Base-by-base conservation (phyloP, 805 yeast species). In the Ogataea polymorpha region DNA sequence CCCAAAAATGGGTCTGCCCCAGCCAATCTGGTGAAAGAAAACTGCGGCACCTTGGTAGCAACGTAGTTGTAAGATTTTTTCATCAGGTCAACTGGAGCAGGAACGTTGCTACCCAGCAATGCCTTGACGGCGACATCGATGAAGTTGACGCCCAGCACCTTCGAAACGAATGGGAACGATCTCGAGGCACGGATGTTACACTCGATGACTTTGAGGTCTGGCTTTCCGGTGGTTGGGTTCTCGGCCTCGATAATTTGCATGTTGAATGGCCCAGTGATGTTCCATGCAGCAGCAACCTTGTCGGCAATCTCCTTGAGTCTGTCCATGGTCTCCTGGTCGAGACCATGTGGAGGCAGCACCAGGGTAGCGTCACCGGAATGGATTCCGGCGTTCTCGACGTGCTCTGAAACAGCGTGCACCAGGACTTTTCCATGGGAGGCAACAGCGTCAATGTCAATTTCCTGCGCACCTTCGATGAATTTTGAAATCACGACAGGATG, bases 1-100 rank as follows among this genome's bases (percentile, higher is more conserved):
- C 99, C 99, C 61, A 93, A 75, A 76, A 86, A 90, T 50, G 99
- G 99, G 67, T 93, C 99, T 37, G 99, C 99, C 53, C 99, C 99
- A 14, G 98, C 97, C 59, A 93, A 75, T 72, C 99, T 82, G 28
- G 98, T 90, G 74, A 93, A 93, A 6, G 98, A 91, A 69, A 93
- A 93, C 71, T 93, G 99, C 35, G 99, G 99, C 41, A 91, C 97
- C 71, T 93, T 93, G 41, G 95, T 86, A 37, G 98, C 98, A 61
- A 91, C 98, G 59, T 88, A 86, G 54, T 77, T 71, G 66, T 87
- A 86, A 44, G 72, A 56, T 56, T 74, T 71, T 42, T 72, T 73
- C 97, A 93, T 91, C 63, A 91, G 74, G 61, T 93, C 82, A 27
- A 75, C 80, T 37, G 98, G 95, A 35, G 70, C 74, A 30, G 95